Conservation (phyloP, 441 rosid species). For the Raphanus hybrid region DNA sequence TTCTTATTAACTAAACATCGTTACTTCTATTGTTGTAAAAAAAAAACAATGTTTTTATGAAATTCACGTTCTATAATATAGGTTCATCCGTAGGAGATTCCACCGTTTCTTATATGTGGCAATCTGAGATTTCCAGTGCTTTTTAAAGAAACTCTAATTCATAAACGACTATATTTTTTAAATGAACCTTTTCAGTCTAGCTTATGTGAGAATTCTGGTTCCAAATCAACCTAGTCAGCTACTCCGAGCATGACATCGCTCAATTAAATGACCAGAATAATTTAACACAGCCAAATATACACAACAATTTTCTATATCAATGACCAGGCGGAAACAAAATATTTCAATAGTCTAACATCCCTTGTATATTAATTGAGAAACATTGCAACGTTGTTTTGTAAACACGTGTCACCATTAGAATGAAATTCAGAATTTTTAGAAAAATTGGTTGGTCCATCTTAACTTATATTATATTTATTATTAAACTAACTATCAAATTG, state of each 20-base stretch:
- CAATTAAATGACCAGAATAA: not conserved
- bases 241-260: not conserved
- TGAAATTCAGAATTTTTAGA: too few relatives aligned
- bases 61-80: not conserved
- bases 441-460: too few relatives aligned
- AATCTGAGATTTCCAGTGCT: not conserved
- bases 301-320: not conserved
- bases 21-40: too few relatives aligned
- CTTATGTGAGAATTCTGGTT: not conserved
- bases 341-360: not conserved
- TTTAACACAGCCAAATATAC: not conserved
- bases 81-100: not conserved
- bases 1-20: too few relatives aligned
- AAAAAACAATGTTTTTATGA: too few relatives aligned
- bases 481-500: too few relatives aligned
- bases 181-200: not conserved
- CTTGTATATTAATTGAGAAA: too few relatives aligned
- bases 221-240: not conserved
- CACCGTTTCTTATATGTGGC: not conserved
- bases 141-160: not conserved
- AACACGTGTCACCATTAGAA: too few relatives aligned
- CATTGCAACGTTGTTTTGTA: too few relatives aligned
- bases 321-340: not conserved
- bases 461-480: too few relatives aligned
- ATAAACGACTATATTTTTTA: not conserved